Percentiles rank a stretch among this genome's conserved stretches.
Conservation (phyloP, 257 asterid species). For the Cinchona pubescens region DNA sequence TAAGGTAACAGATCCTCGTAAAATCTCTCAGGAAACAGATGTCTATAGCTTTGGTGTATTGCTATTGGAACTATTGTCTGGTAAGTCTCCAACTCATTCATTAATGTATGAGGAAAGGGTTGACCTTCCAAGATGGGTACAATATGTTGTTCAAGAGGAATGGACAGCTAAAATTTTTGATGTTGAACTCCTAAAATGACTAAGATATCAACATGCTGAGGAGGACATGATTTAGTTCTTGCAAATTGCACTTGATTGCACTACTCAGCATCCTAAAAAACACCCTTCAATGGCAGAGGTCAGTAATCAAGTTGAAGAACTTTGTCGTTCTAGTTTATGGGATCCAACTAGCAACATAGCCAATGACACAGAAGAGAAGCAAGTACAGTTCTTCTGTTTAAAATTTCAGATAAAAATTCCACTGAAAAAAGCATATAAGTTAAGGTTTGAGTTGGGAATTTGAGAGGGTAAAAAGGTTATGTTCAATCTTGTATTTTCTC, state of each 20-base stretch:
- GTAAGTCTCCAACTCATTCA: conserved; percentile 45
- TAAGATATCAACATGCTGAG: conserved; percentile 37
- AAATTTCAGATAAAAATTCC: too few relatives aligned
- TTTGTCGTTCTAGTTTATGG: conserved; percentile 27
- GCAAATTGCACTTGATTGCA: conserved; percentile 51
- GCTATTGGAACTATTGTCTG: conserved; percentile 45
- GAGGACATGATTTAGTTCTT: conserved; percentile 54
- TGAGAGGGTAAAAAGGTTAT: too few relatives aligned
- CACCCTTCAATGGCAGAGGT: conserved; percentile 49
- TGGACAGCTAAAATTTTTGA: conserved; percentile 52
- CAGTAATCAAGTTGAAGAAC: conserved; percentile 32
- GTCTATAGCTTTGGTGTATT: conserved; percentile 50
- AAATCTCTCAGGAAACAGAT: conserved; percentile 47
- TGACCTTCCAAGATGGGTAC: conserved; percentile 54
- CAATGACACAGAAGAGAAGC: conserved; percentile 16
- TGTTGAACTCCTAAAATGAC: conserved; percentile 39
- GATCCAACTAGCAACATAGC: conserved; percentile 24
- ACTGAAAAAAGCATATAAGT: too few relatives aligned
- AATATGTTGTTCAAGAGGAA: conserved; percentile 45
- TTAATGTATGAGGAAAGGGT: conserved; percentile 42
- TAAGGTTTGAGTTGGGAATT: too few relatives aligned
- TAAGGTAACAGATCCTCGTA: conserved; percentile 49
- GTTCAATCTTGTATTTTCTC: too few relatives aligned
- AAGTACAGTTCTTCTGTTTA: too few relatives aligned
- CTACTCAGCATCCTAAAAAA: conserved; percentile 44